Conservation (phyloP, 768 basidiomycete species). For the Exidia glandulosa region DNA sequence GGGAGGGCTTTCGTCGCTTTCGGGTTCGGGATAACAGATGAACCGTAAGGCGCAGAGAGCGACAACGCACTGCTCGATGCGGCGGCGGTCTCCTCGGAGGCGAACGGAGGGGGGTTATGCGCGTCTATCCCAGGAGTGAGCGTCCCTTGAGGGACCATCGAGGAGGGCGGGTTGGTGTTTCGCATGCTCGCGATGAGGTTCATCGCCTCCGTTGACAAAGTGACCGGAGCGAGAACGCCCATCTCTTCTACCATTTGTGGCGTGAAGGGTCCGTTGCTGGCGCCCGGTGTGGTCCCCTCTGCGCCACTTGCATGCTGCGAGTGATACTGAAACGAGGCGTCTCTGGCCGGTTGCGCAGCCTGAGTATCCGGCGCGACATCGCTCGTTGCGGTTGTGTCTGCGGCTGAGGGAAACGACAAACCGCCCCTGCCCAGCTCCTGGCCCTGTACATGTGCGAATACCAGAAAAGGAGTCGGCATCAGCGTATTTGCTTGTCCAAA, state of each 20-base stretch:
- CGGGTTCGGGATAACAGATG: conserved; percentile 1
- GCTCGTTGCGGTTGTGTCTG: neutral
- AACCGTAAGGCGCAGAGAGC: neutral
- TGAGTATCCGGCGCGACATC: neutral
- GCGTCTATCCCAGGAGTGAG: neutral
- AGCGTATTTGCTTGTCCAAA: neutral
- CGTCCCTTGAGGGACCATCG: neutral
- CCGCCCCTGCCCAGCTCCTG: conserved; percentile 65
- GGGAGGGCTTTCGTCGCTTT: conserved; percentile 44
- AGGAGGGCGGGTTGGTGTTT: neutral
- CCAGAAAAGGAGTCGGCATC: neutral
- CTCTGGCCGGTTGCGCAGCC: no score
- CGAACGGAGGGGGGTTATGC: neutral
- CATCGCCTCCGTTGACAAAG: neutral
- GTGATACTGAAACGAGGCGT: neutral
- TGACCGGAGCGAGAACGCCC: neutral
- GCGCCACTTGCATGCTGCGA: neutral
- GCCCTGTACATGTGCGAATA: conserved; percentile 35
- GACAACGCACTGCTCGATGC: neutral
- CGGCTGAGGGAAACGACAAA: conserved; percentile 27
- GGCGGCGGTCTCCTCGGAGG: no score
- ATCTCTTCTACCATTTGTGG: neutral
- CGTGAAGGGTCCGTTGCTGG: neutral
- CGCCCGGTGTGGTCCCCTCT: neutral
- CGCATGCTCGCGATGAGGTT: neutral